phyloP scores from a whole-genome alignment of 805 yeast species.

The Teunomyces gatunensis region DNA sequence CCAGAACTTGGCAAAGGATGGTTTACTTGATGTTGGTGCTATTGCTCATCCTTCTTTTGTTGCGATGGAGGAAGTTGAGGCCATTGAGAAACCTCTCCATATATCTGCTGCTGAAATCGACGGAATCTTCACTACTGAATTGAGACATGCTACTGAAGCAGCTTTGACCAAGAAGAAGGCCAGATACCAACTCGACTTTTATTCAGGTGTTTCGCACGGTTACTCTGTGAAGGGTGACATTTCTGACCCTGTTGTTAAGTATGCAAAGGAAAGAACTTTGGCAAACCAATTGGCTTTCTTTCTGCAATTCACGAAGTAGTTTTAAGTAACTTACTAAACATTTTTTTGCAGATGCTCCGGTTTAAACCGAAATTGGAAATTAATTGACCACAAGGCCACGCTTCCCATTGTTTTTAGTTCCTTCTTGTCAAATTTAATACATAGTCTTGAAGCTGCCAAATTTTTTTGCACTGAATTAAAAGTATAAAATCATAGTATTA shows the following conservation, averaged over 20 bases:
- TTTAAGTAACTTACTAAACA: too few species aligned
- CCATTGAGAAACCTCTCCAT: conserved; percentile 59
- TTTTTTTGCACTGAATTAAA: too few species aligned
- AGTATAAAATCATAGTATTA: too few species aligned
- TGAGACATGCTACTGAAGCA: conserved; percentile 60
- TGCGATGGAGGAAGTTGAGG: conserved; percentile 59
- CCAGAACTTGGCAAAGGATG: conserved; percentile 25
- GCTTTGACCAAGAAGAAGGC: conserved; percentile 51
- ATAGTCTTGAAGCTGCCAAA: too few species aligned
- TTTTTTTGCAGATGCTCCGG: too few species aligned
- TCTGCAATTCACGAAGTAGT: background rate
- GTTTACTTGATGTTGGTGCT: conserved; percentile 58
- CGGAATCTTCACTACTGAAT: conserved; percentile 56
- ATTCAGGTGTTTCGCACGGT: conserved; percentile 70
- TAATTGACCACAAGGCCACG: too few species aligned
- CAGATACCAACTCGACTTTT: conserved; percentile 59
- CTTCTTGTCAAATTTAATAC: too few species aligned
- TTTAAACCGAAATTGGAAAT: too few species aligned
- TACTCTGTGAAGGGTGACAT: conserved; percentile 77
- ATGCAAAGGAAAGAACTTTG: conserved; percentile 68
- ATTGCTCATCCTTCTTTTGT: conserved; percentile 84
- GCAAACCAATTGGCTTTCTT: conserved; percentile 34
- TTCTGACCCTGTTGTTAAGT: conserved; percentile 46
- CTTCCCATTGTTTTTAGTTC: too few species aligned
- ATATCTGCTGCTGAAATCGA: conserved; percentile 82